Evolutionary conservation across 768 basidiomycete genomes (phyloP).

Genomic region (Tylopilus plumbeoviolaceoides): DNA sequence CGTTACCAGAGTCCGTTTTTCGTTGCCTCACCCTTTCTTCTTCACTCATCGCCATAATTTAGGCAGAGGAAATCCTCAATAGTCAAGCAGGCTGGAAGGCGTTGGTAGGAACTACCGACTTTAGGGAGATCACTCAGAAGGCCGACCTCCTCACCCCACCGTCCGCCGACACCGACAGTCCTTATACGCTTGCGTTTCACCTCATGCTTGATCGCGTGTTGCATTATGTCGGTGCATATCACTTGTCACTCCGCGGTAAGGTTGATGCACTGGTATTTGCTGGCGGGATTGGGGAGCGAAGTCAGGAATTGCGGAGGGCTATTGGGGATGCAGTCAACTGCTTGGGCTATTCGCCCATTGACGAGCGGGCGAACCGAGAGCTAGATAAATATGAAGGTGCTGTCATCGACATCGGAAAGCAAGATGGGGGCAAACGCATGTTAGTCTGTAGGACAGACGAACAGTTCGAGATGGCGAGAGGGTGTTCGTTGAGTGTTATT

Average conservation of each 20-base stretch:
- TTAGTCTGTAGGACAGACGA: constrained; percentile 68
- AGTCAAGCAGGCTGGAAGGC: constrained; percentile 75
- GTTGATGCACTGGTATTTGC: constrained; percentile 83
- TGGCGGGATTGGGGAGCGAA: constrained; percentile 84
- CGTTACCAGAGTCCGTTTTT: constrained; percentile 43
- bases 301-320: constrained; percentile 54
- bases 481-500: too few species aligned
- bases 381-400: constrained; percentile 35
- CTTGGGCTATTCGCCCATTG: constrained; percentile 57
- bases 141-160: constrained; percentile 28
- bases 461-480: constrained; percentile 49
- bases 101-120: constrained; percentile 78
- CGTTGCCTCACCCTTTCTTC: not conserved
- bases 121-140: constrained; percentile 57
- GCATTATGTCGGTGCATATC: constrained; percentile 70
- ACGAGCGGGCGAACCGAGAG: constrained; percentile 42
- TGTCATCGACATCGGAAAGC: constrained; percentile 46
- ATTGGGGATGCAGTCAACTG: constrained; percentile 51
- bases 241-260: constrained; percentile 60
- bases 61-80: constrained; percentile 74
- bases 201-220: constrained; percentile 74
- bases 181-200: constrained; percentile 64
- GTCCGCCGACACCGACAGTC: constrained; percentile 29
- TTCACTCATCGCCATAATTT: constrained; percentile 4
- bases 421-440: constrained; percentile 32